Conservation (phyloP, 371 early-diverging fungal species). For the Syncephalastrum sp. region DNA sequence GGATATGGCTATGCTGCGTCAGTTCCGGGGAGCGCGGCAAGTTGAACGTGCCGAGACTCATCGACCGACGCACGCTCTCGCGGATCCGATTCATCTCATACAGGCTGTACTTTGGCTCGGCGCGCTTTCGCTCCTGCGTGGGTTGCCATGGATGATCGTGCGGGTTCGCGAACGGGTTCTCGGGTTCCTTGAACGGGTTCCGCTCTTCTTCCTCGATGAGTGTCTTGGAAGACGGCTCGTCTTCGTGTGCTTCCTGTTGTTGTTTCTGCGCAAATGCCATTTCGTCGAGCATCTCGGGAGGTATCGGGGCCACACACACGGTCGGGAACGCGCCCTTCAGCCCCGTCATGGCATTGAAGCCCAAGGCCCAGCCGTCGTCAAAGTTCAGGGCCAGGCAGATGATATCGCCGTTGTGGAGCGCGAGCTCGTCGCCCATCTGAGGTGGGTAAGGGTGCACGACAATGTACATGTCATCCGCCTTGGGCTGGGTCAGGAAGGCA, state of each 20-base stretch:
- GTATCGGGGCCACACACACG: slow-evolving; percentile 53
- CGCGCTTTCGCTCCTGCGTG: neutral
- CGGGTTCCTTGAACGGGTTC: too few species aligned
- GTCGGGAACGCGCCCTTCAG: slow-evolving; percentile 73
- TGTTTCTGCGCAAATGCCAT: slow-evolving; percentile 14
- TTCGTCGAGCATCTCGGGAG: slow-evolving; percentile 37
- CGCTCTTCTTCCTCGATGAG: slow-evolving; percentile 22
- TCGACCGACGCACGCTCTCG: slow-evolving; percentile 27
- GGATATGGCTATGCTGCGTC: too few species aligned
- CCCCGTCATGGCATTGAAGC: slow-evolving; percentile 66
- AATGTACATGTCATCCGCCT: slow-evolving; percentile 40
- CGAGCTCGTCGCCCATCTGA: slow-evolving; percentile 69
- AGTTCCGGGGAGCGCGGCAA: slow-evolving; percentile 1
- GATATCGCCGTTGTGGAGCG: slow-evolving; percentile 64
- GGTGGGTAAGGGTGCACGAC: slow-evolving; percentile 63
- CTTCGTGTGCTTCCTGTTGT: slow-evolving; percentile 4
- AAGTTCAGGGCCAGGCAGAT: slow-evolving; percentile 58
- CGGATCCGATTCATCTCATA: slow-evolving; percentile 16
- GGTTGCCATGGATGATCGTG: neutral
- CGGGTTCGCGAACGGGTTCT: slow-evolving; percentile 5
- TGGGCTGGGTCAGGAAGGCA: slow-evolving; percentile 1
- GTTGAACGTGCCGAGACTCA: slow-evolving; percentile 17
- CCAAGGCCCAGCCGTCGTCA: slow-evolving; percentile 76
- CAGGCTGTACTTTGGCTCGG: neutral
- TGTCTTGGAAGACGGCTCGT: slow-evolving; percentile 22